Base-by-base conservation (phyloP, 345 rosid genomes). In the Arabidopsis suecica region DNA sequence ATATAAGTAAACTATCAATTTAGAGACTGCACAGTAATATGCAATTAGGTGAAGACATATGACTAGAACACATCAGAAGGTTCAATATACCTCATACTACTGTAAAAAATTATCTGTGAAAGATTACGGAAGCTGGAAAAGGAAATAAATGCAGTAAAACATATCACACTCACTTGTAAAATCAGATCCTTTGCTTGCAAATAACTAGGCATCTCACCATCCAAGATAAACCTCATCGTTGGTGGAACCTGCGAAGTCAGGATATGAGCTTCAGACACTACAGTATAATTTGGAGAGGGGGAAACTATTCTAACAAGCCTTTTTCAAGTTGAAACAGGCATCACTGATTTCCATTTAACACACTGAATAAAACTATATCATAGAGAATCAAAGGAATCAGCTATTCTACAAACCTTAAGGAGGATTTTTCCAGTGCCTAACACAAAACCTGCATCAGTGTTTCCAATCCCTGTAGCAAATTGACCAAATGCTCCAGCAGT, bases 401-500 rank as follows among this genome's bases (percentile, higher is more conserved):
- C n/a, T 12, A 47, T 37, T 30, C 22, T 5, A 41, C 75, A 74
- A 80, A 92, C 99, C 98, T 92, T 92, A 61, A 95, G 97, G 81
- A 95, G 83, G 73, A 88, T 78, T 83, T 95, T 95, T 75, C 99
- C 99, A 53, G 99, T 71, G 58, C 99, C 98, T 73, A 92, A 75
- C 55, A 90, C 89, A 82, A 95, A 95, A 33, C 99, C 98, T 20
- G 98, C 99, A 83, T 95, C 99, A 6, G 98, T 95, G 83, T 89
- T 95, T 65, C 99, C 99, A 81, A 95, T 90, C 78, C 99, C 99
- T 57, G 98, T 89, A 36, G 99, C 99, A 86, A 95, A 95, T 71
- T 92, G 97, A 47, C 99, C 98, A 73, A 95, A 95, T 59, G 99
- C 98, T 81, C 96, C 99, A 50, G 97, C 97, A 61, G 97, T 95